Base-by-base conservation (phyloP, 495 filamentous ascomycete genomes). In the Penicillium riverlandense region DNA sequence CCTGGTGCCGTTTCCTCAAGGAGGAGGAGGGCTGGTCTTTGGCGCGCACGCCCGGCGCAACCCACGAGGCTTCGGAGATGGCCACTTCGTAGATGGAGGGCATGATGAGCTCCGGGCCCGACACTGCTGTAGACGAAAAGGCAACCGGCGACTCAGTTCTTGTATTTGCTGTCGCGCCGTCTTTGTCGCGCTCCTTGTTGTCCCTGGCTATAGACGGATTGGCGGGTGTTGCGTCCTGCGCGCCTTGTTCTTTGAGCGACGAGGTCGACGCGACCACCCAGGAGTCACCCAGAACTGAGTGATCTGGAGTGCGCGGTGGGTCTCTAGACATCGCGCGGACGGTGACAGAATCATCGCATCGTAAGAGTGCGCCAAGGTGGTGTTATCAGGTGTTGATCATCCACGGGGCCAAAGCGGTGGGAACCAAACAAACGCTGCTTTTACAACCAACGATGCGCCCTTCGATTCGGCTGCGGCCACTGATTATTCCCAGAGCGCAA, bases 21-120 rank as follows among this genome's bases (percentile, higher is more conserved):
- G 29, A 41, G 16, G 15, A 45, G 15, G 15, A 41, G 11, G 46
- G 35, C 32, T 48, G 45, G 22, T 40, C 47, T 22, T 48, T 54
- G 0, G 57, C 43, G 28, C 48, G 62, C 29, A 61, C 40, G 37
- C 48, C 48, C 29, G 67, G 63, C 2, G 63, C 58, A 10, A 71
- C 52, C 67, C 67, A 72, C 15, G 67, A 71, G 34, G 44, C 60
- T 33, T 71, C 63, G 27, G 58, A 53, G 29, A 63, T 56, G 9
- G 62, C 55, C 2, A 54, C 47, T 38, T 68, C 66, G 45, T 63
- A 62, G 16, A 73, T 69, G 5, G 67, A 71, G 1, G 69, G 69
- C 69, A 73, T 73, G 32, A 73, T 61, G 7, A 73, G 60, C 38
- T 73, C 67, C 4, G 67, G 69, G 11, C 69, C 69, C 11, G 65